Base-by-base conservation (phyloP, 108 stramenopile genomes). In the Pseudonitzschia multiseries region DNA sequence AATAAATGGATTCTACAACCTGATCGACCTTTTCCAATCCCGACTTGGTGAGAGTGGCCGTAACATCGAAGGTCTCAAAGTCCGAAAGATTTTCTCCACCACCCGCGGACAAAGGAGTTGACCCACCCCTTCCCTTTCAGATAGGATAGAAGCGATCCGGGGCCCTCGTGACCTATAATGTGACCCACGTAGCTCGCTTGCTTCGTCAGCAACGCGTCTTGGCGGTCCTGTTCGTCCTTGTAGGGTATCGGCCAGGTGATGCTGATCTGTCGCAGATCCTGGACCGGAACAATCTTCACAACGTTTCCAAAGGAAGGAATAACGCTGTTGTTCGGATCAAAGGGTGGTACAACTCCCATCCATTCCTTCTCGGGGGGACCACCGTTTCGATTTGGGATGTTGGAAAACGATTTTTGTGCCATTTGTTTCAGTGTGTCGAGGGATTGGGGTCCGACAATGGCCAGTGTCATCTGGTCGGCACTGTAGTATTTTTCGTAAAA, bases 391-490 rank as follows among this genome's bases (percentile, higher is more conserved):
- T 92, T 89, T 3, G 88, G 90, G 51, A 99, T 90, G 18, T 70
- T 71, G 4, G 78, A 70, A 74, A 99, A 99, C 18, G 88, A 78
- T 13, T 85, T 78, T n/a, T 72, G 53, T 8, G 84, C 93, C 86
- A 89, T 91, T 56, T 79, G 71, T 79, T 85, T 72, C 69, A 98
- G 89, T 32, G 78, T 70, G 33, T 83, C 71, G 3, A 92, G 14
- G 13, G 79, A 77, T 69, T 91, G 90, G n/a, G 93, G 93, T 32
- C 83, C 97, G 17, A 96, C 91, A 10, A 99, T 77, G 13, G 90
- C 96, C 40, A 98, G 75, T 22, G 86, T 82, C 96, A 98, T 97
- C 78, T 95, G 90, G 80, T 97, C 95, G 41, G 97, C 87, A 53
- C 92, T 91, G 81, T 99, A 99, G 74, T 96, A 85, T 17, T 57